Evolutionary conservation across 2,329 filamentous ascomycete genomes (phyloP), one percentile per base, ranked within the genome.

Genomic region (Monilinia fructigena): DNA sequence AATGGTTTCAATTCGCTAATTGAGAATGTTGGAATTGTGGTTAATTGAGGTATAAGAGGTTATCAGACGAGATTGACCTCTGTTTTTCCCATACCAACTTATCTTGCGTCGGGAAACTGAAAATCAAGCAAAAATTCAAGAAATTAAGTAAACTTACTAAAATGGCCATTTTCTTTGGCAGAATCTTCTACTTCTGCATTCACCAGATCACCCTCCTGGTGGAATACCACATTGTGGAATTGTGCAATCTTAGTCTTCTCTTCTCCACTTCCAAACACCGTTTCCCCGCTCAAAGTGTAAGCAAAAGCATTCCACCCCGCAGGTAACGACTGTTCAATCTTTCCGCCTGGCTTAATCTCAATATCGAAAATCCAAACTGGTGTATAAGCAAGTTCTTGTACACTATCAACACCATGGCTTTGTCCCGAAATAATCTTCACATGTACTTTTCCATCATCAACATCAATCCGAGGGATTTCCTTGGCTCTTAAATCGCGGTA

Each of bases 341-440:
- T 86, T 56, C 91, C 93, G 63, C 94, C 94, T 0, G 93, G 93
- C 73, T 86, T 80, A 63, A 98, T 85, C 26, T 85, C 87, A 62
- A 97, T 82, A 76, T 98, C 94, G 55, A 98, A 82, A 69, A 97
- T 83, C 94, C 94, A 98, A n/a, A 98, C 93, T 0, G 95, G 95
- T 1, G 94, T 98, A 79, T 98, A 97, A 18, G 94, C 93, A 55
- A 98, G 82, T 75, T 98, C 93, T 76, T 94, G 88, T 63, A 97
- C 86, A 18, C 89, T 92, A 75, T 97, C 93, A 63, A 95, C 86
- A 55, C 92, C 93, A 74, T 93, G 89, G 65, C 87, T 89, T 76
- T 90, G 87, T 26, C 94, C 95, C 0, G 89, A 93, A 72, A 98
- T 98, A 72, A 98, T 90, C 79, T 97, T 97, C 71, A 98, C 83